Percentiles rank a stretch among this genome's conserved stretches.
phyloP scores from a whole-genome alignment of 192 early-diverging fungal species.

The Backusella australiensis region DNA sequence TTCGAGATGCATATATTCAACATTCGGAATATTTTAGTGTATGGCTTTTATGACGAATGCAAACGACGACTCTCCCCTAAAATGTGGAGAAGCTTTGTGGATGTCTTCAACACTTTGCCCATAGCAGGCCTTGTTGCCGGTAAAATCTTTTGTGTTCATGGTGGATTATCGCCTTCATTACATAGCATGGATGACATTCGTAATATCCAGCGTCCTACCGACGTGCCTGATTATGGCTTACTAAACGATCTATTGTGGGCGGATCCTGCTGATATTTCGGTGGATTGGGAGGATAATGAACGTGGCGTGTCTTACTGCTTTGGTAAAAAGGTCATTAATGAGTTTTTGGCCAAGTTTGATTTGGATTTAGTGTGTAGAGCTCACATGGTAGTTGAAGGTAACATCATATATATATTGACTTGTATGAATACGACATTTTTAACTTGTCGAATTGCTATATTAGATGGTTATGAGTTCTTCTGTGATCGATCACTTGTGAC shows the following conservation, averaged over 20 bases:
- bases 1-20: background rate
- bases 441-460: conserved; percentile 15
- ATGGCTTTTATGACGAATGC: conserved; percentile 98
- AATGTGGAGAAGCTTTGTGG: conserved; percentile 92
- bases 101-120: conserved; percentile 91
- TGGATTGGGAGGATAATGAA: conserved; percentile 93
- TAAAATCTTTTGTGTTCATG: conserved; percentile 96
- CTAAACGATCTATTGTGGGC: conserved; percentile 93
- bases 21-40: conserved; percentile 54
- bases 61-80: conserved; percentile 85
- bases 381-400: conserved; percentile 71
- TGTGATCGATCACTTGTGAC: conserved; percentile 90
- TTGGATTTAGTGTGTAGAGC: conserved; percentile 96
- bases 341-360: conserved; percentile 91
- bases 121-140: conserved; percentile 90
- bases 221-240: conserved; percentile 91
- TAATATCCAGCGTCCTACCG: conserved; percentile 73
- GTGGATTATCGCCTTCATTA: conserved; percentile 80
- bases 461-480: conserved; percentile 99
- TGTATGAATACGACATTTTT: background rate
- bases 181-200: conserved; percentile 86
- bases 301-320: conserved; percentile 95
- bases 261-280: conserved; percentile 79
- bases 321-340: conserved; percentile 77
- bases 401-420: conserved; percentile 33